A percentile compares a stretch with the other conserved stretches of the same genome.
These are phyloP conservation scores for Microsporum canis DNA, from an alignment of 2,329 filamentous ascomycete species.

Conservation along the genomic window DNA sequence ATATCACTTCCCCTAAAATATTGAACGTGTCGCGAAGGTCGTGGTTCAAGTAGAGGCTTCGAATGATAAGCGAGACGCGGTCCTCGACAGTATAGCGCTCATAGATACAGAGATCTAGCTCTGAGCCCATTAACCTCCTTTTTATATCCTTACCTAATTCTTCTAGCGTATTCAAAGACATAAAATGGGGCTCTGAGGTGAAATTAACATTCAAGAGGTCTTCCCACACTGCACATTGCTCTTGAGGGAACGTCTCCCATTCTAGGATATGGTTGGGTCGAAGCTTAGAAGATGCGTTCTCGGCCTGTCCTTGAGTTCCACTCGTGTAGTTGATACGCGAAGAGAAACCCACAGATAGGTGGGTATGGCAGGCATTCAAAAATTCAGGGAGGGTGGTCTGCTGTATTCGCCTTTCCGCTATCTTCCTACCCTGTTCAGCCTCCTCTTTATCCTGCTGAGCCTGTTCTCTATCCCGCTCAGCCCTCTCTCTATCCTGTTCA, in stretches of 20 bases:
- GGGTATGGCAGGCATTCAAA: conserved; percentile 11
- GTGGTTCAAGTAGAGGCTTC: not conserved
- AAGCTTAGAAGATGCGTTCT: conserved; percentile 11
- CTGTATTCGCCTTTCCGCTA: not conserved
- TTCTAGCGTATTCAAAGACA: conserved; percentile 6
- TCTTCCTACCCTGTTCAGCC: not conserved
- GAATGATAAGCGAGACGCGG: conserved; percentile 7
- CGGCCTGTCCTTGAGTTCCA: conserved; percentile 9
- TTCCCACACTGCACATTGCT: conserved; percentile 9
- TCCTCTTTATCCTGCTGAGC: not conserved
- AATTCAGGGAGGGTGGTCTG: conserved; percentile 10
- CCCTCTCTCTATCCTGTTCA: not conserved
- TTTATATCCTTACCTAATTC: conserved; percentile 6
- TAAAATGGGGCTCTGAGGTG: conserved; percentile 9
- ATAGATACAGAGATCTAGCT: conserved; percentile 12
- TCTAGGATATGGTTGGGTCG: conserved; percentile 10
- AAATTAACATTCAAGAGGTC: conserved; percentile 5
- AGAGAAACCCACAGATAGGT: conserved; percentile 12
- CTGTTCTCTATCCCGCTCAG: not conserved
- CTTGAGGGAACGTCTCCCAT: conserved; percentile 9
- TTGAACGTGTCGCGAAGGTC: conserved; percentile 7
- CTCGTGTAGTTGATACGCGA: not conserved
- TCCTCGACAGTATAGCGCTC: conserved; percentile 8
- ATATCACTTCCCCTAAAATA: conserved; percentile 10
- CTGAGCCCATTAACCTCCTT: conserved; percentile 8